Conservation (phyloP, 306 rosid genomes). For the Fragaria iinumae region DNA sequence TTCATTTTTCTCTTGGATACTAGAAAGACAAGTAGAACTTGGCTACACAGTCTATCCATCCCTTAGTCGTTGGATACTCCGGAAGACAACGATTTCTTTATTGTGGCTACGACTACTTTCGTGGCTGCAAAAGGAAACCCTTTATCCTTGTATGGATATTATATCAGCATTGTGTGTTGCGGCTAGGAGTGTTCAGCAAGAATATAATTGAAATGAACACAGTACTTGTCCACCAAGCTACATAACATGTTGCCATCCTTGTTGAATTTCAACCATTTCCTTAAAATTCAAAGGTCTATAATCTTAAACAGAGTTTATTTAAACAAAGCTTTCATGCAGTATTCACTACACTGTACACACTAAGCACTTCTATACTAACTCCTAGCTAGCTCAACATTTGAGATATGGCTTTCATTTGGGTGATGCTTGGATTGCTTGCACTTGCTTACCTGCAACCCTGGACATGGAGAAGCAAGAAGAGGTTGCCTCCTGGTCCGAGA, state of each 20-base stretch:
- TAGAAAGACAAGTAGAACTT: neutral
- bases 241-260: no score
- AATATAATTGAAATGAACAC: neutral
- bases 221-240: no score
- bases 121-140: neutral
- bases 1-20: no score
- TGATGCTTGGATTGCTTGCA: neutral
- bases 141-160: neutral
- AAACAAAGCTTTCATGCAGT: neutral
- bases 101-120: neutral
- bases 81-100: neutral
- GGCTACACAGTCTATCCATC: neutral
- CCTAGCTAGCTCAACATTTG: neutral
- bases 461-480: conserved; percentile 8
- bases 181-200: neutral
- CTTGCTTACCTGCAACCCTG: conserved; percentile 1
- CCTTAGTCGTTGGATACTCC: neutral
- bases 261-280: neutral
- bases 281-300: neutral
- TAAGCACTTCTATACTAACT: neutral
- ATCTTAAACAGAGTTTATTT: neutral
- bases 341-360: no score
- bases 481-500: conserved; percentile 47
- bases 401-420: conserved; percentile 16
- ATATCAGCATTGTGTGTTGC: no score